phyloP scores from a whole-genome alignment of 2,329 filamentous ascomycete species.

The Talaromyces sp. region DNA sequence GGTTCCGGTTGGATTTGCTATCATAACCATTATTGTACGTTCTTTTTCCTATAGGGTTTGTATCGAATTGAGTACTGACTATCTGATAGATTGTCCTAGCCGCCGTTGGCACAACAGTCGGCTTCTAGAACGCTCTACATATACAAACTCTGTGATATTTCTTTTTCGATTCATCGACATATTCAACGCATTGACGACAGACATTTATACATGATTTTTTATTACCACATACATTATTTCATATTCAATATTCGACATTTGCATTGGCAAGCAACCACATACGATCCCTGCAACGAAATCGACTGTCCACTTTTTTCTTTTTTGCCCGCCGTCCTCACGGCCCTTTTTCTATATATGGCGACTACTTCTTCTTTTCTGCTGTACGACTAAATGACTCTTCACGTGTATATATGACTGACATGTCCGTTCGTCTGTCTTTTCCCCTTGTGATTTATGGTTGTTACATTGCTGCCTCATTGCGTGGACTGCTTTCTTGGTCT shows the following conservation, averaged over 20 bases:
- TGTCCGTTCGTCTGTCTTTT: conserved; percentile 1
- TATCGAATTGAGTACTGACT: not conserved
- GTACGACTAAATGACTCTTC: conserved; percentile 11
- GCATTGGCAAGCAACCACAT: not conserved
- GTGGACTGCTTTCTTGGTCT: not conserved
- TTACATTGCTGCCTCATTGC: not conserved
- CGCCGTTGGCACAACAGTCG: conserved; percentile 19
- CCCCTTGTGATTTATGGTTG: not conserved
- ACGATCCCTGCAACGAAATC: conserved; percentile 2
- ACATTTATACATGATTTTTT: conserved; percentile 6
- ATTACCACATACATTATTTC: not conserved
- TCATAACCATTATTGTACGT: conserved; percentile 55
- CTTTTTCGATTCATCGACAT: conserved; percentile 1
- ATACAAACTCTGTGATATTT: not conserved
- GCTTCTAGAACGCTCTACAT: conserved; percentile 3
- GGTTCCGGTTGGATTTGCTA: conserved; percentile 54
- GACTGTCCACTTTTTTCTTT: not conserved
- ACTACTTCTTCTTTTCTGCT: not conserved
- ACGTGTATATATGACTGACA: conserved; percentile 16
- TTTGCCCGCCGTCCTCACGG: not conserved
- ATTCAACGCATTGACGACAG: conserved; percentile 8
- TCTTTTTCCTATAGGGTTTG: not conserved
- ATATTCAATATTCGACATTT: not conserved
- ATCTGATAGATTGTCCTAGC: conserved; percentile 18
- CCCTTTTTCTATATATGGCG: not conserved